Conservation (phyloP, 1,284 basidiomycete genomes). For the Afroboletus lepidellus region DNA sequence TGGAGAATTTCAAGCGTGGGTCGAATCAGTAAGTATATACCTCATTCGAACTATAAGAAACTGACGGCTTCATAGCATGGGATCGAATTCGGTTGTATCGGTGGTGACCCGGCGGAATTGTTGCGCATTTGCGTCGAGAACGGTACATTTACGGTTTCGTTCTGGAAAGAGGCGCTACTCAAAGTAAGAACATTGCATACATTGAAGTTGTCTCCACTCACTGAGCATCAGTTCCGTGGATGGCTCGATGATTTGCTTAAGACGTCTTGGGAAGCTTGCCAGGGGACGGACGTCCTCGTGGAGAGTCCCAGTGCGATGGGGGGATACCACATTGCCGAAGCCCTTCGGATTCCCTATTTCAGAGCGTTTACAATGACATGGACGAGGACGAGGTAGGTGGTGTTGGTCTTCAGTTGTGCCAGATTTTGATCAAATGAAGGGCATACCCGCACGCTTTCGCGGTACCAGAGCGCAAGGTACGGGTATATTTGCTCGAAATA, state of each 20-base stretch:
- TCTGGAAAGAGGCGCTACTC: slow-evolving; percentile 85
- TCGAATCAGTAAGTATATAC: slow-evolving; percentile 73
- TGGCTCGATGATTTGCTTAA: slow-evolving; percentile 96
- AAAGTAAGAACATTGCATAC: slow-evolving; percentile 56
- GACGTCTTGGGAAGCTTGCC: slow-evolving; percentile 94
- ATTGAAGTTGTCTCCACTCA: slow-evolving; percentile 2
- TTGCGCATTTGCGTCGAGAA: slow-evolving; percentile 96
- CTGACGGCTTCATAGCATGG: slow-evolving; percentile 61
- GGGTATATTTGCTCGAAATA: slow-evolving; percentile 13
- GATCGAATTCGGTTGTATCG: slow-evolving; percentile 91
- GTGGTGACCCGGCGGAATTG: slow-evolving; percentile 95
- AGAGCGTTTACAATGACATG: slow-evolving; percentile 89
- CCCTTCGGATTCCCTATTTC: slow-evolving; percentile 90
- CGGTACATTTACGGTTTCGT: slow-evolving; percentile 93
- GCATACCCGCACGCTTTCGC: slow-evolving; percentile 98
- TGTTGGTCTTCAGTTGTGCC: neutral
- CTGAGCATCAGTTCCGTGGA: slow-evolving; percentile 73
- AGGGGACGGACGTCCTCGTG: slow-evolving; percentile 88
- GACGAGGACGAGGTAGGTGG: slow-evolving; percentile 64
- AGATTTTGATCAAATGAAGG: slow-evolving; percentile 38
- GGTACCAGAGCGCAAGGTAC: slow-evolving; percentile 85
- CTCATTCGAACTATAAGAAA: slow-evolving; percentile 1
- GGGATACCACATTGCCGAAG: slow-evolving; percentile 98
- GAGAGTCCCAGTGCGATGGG: slow-evolving; percentile 97
- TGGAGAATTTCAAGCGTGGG: slow-evolving; percentile 92